phyloP scores from a whole-genome alignment of 2,329 filamentous ascomycete species.

The Neonectria faginata region DNA sequence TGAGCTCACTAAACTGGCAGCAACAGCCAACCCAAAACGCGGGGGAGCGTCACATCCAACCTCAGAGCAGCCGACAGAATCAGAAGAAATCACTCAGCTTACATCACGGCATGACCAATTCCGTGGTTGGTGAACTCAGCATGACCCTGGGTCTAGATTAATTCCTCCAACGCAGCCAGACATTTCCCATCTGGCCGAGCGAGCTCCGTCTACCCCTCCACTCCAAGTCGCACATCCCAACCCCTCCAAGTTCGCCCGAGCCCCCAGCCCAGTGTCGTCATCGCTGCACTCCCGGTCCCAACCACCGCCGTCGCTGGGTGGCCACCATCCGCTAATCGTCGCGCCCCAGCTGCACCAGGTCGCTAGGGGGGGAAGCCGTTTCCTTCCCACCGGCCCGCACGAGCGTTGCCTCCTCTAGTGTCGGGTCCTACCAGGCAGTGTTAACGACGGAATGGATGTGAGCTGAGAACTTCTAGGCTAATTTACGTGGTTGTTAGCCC shows the following conservation, averaged over 20 bases:
- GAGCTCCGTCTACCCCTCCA: conserved; percentile 32
- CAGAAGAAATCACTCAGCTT: conserved; percentile 27
- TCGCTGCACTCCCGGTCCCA: conserved; percentile 29
- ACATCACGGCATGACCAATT: conserved; percentile 16
- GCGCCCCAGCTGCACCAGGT: not conserved
- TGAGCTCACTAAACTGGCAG: not conserved
- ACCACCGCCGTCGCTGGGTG: conserved; percentile 11
- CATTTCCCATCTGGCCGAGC: conserved; percentile 5
- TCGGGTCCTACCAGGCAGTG: not conserved
- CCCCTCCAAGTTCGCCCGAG: conserved; percentile 29
- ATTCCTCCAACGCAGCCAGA: not conserved
- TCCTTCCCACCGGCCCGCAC: conserved; percentile 38
- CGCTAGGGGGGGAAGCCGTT: conserved; percentile 15
- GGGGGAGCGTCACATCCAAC: conserved; percentile 28
- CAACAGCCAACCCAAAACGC: conserved; percentile 19
- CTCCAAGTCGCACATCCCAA: conserved; percentile 33
- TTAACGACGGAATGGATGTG: too few relatives aligned
- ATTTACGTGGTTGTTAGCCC: not conserved
- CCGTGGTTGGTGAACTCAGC: not conserved
- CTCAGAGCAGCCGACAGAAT: conserved; percentile 5
- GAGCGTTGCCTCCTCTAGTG: conserved; percentile 27
- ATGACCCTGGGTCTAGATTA: not conserved
- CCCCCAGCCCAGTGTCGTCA: conserved; percentile 42
- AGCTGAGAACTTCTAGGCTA: too few relatives aligned
- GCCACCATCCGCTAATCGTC: conserved; percentile 23